phyloP scores from a whole-genome alignment of 2,329 filamentous ascomycete species.

The Trichoderma simmonsii region DNA sequence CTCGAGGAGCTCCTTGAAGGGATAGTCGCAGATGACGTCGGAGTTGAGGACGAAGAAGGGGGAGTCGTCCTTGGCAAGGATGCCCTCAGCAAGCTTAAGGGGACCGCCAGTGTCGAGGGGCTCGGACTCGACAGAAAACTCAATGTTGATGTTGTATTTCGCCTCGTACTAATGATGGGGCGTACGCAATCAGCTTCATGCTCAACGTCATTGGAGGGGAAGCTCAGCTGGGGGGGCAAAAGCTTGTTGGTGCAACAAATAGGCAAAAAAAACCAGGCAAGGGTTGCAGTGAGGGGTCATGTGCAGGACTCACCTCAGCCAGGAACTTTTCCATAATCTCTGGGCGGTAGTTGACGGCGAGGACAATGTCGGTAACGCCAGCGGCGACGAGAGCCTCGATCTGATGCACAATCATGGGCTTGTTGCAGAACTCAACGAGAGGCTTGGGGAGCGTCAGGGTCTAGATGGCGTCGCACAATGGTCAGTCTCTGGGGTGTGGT shows the following conservation, averaged over 20 bases:
- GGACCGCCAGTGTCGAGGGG: slow-evolving; percentile 93
- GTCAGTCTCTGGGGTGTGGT: slow-evolving; percentile 23
- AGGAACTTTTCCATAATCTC: slow-evolving; percentile 96
- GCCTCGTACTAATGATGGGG: slow-evolving; percentile 67
- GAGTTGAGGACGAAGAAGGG: slow-evolving; percentile 99
- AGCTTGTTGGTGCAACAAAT: slow-evolving; percentile 6
- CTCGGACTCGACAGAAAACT: slow-evolving; percentile 95
- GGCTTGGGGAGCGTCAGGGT: slow-evolving; percentile 97
- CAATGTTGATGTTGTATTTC: slow-evolving; percentile 90
- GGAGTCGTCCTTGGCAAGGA: slow-evolving; percentile 85
- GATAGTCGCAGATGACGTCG: slow-evolving; percentile 97
- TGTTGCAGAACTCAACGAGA: slow-evolving; percentile 96
- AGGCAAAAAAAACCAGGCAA: neutral
- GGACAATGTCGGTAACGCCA: slow-evolving; percentile 94
- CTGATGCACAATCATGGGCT: slow-evolving; percentile 98
- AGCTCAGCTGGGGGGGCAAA: neutral
- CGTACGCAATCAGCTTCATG: slow-evolving; percentile 5
- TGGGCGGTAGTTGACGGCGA: slow-evolving; percentile 97
- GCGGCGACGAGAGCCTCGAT: slow-evolving; percentile 90
- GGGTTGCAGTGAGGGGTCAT: neutral
- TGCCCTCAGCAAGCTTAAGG: slow-evolving; percentile 89
- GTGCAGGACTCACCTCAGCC: slow-evolving; percentile 62
- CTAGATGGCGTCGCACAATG: slow-evolving; percentile 43
- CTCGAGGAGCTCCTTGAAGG: slow-evolving; percentile 81
- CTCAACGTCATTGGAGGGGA: slow-evolving; percentile 4